Percentiles rank a stretch among this genome's conserved stretches.
Conservation (phyloP, 345 rosid species). For the Orychophragmus violaceus region DNA sequence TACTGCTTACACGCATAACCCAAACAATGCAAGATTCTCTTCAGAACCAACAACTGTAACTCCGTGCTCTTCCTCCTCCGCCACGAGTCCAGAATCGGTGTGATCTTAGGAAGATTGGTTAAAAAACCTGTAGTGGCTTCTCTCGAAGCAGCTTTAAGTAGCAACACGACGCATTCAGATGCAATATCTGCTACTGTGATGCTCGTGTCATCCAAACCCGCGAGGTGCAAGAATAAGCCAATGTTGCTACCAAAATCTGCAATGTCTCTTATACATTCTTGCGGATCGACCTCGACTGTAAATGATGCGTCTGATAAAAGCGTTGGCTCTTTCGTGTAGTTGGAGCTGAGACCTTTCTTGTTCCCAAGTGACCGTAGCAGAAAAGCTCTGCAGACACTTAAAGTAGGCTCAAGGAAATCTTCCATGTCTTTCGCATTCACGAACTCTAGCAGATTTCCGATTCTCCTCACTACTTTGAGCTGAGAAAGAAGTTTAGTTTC, state of each 20-base stretch:
- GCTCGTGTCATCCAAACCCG: slow-evolving; percentile 41
- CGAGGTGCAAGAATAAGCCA: slow-evolving; percentile 58
- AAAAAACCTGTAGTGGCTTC: slow-evolving; percentile 86
- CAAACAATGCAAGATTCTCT: slow-evolving; percentile 67
- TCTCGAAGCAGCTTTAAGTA: slow-evolving; percentile 85
- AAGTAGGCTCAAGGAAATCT: slow-evolving; percentile 90
- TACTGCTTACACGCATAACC: slow-evolving; percentile 81
- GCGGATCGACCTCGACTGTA: slow-evolving; percentile 42
- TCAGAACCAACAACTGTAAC: slow-evolving; percentile 36
- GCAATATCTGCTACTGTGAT: slow-evolving; percentile 49
- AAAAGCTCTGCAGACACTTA: slow-evolving; percentile 72
- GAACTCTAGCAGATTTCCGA: slow-evolving; percentile 84
- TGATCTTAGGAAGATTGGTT: slow-evolving; percentile 73
- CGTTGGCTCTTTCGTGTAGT: slow-evolving; percentile 49
- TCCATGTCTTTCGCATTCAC: slow-evolving; percentile 90
- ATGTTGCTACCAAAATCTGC: slow-evolving; percentile 69
- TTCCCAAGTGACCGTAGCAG: slow-evolving; percentile 58
- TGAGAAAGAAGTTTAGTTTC: slow-evolving; percentile 83
- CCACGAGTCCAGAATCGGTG: slow-evolving; percentile 58
- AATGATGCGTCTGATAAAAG: slow-evolving; percentile 52
- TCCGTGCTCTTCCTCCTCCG: slow-evolving; percentile 35
- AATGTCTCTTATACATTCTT: slow-evolving; percentile 65
- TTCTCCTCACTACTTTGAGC: slow-evolving; percentile 69
- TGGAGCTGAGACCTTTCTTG: slow-evolving; percentile 37
- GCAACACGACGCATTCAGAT: slow-evolving; percentile 71